Percentiles rank a stretch among this genome's conserved stretches.
Evolutionary conservation across 148 eudicot genomes (phyloP).

Genomic region (Chenopodium album): DNA sequence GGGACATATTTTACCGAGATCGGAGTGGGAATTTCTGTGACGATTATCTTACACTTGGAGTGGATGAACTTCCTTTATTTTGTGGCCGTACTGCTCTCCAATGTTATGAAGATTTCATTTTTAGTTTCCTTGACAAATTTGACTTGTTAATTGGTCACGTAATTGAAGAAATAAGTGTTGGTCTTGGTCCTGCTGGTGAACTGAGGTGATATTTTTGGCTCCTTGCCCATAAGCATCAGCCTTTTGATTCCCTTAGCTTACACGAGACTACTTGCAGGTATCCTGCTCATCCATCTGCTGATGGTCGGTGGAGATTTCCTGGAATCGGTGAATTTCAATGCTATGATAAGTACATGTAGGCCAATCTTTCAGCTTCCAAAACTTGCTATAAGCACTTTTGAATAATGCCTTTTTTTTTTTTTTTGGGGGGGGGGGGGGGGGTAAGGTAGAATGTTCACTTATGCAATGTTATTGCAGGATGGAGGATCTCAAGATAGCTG

Average conservation of each 20-base stretch:
- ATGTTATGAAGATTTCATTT: slow-evolving; percentile 62
- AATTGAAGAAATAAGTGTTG: slow-evolving; percentile 59
- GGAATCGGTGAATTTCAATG: slow-evolving; percentile 79
- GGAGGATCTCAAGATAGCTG: slow-evolving; percentile 50
- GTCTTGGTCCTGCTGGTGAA: slow-evolving; percentile 72
- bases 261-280: slow-evolving; percentile 42
- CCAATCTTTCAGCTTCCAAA: not conserved
- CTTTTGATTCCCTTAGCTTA: slow-evolving; percentile 22
- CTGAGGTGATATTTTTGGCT: slow-evolving; percentile 44
- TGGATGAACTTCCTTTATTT: slow-evolving; percentile 55
- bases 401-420: not conserved
- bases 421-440: too few species aligned
- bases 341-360: slow-evolving; percentile 68
- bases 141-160: slow-evolving; percentile 43
- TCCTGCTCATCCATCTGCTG: slow-evolving; percentile 55
- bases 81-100: slow-evolving; percentile 62
- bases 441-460: slow-evolving; percentile 2
- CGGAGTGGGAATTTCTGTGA: slow-evolving; percentile 40
- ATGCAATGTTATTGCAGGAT: slow-evolving; percentile 36
- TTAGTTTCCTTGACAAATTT: slow-evolving; percentile 50
- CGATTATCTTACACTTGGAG: slow-evolving; percentile 61
- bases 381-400: not conserved
- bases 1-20: slow-evolving; percentile 56
- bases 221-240: slow-evolving; percentile 11
- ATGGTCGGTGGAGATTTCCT: slow-evolving; percentile 70